Conservation (phyloP, 1,139 yeast genomes). For the Pichia cactophila region DNA sequence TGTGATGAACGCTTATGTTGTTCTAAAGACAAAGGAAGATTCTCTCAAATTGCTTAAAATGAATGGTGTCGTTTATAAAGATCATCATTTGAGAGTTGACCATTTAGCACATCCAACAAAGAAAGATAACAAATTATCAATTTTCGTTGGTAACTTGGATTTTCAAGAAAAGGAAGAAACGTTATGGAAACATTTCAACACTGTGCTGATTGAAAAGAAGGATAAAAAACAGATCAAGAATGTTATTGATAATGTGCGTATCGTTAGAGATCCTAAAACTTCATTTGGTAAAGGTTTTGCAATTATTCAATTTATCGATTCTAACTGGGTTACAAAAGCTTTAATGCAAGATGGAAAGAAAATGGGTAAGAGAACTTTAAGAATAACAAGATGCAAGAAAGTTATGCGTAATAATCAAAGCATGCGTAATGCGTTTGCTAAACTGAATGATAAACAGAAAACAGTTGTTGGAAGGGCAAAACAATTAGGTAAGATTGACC, state of each 20-base stretch:
- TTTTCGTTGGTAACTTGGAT: slow-evolving; percentile 91
- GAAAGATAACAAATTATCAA: slow-evolving; percentile 74
- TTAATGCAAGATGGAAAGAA: slow-evolving; percentile 68
- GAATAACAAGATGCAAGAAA: slow-evolving; percentile 72
- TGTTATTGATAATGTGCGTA: slow-evolving; percentile 65
- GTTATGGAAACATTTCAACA: slow-evolving; percentile 73
- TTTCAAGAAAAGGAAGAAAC: slow-evolving; percentile 89
- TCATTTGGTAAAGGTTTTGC: slow-evolving; percentile 98
- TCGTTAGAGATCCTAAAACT: slow-evolving; percentile 86
- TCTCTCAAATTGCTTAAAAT: slow-evolving; percentile 46
- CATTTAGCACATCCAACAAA: slow-evolving; percentile 85
- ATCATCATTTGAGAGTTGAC: slow-evolving; percentile 82
- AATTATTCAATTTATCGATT: slow-evolving; percentile 82
- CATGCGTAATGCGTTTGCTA: slow-evolving; percentile 23
- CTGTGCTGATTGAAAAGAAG: slow-evolving; percentile 22
- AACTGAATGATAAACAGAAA: slow-evolving; percentile 54
- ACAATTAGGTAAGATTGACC: slow-evolving; percentile 72
- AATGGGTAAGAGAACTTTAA: slow-evolving; percentile 55
- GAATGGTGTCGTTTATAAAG: slow-evolving; percentile 63
- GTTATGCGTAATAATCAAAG: slow-evolving; percentile 25
- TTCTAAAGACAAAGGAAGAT: slow-evolving; percentile 46
- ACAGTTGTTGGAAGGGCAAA: slow-evolving; percentile 77
- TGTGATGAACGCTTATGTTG: slow-evolving; percentile 83
- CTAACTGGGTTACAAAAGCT: slow-evolving; percentile 77
- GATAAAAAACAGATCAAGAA: slow-evolving; percentile 42